Evolutionary conservation across 2,329 filamentous ascomycete species (phyloP), one percentile per base, ranked within the genome.

Genomic region (Eurotiales sp.): DNA sequence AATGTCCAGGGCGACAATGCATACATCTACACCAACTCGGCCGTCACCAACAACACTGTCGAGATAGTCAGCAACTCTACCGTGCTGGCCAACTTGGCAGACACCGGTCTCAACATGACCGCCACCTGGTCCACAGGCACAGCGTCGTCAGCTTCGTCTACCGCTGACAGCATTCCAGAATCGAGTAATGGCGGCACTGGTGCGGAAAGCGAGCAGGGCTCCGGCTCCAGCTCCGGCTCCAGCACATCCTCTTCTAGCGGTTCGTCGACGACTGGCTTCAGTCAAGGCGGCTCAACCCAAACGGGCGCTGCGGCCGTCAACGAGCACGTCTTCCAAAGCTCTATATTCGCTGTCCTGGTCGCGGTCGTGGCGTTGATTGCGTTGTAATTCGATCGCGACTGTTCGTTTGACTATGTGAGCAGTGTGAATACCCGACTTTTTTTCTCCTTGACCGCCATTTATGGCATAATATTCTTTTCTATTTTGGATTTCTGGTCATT

Each of bases 71-170:
- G 91, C 69, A 84, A 90, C 66, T 67, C 77, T 46, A 93, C 90
- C 45, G 74, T 90, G 11, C 79, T 99, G 25, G 85, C 83, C 58
- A 93, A 88, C 21, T 82, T 97, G 56, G 74, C 84, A 48, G 91
- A 84, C n/a, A 89, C 87, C 1, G 93, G 93, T 47, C 78, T 85
- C 37, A 79, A 97, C 65, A 88, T 86, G 80, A 64, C 77, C 14
- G 73, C 74, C 19, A 74, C 76, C 37, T 40, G 43, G 22, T 49
- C 43, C 12, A 30, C 48, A 7, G 19, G 46, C 7, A 53, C 29
- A n/a, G 41, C 37, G 25, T 25, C 51, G 27, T 21, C 50, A 27
- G 19, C 42, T 29, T 22, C 43, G 27, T 45, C 55, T 40, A 46
- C 36, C 34, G 23, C 46, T 55, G 44, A 61, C 59, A 67, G 61